phyloP scores from a whole-genome alignment of 768 basidiomycete species.

The Lentinula aciculospora region DNA sequence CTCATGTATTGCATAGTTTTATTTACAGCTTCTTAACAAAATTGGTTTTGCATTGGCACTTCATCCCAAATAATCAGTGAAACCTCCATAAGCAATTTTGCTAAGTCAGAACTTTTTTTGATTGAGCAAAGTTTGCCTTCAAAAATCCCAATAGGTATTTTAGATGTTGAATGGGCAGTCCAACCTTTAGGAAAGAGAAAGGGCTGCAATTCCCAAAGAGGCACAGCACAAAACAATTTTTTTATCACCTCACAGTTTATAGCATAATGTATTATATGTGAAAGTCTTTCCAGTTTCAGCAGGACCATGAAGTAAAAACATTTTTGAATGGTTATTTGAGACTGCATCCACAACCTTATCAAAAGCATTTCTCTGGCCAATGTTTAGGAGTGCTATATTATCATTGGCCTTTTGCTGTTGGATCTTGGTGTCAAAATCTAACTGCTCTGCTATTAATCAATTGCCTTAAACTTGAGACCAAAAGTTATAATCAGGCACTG shows the following conservation, averaged over 20 bases:
- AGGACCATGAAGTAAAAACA: too few species aligned
- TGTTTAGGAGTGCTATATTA: slow-evolving; percentile 9
- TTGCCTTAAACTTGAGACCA: slow-evolving; percentile 14
- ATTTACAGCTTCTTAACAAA: slow-evolving; percentile 36
- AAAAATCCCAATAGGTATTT: slow-evolving; percentile 35
- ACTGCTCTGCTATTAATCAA: slow-evolving; percentile 23
- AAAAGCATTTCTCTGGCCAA: too few species aligned
- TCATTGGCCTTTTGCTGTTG: slow-evolving; percentile 2
- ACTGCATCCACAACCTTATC: too few species aligned
- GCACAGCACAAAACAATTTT: slow-evolving; percentile 40
- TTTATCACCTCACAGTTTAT: slow-evolving; percentile 17
- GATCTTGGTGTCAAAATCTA: slow-evolving; percentile 17
- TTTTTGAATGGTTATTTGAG: too few species aligned
- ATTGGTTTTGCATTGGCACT: slow-evolving; percentile 29
- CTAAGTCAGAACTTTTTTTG: too few species aligned
- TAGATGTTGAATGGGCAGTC: slow-evolving; percentile 44
- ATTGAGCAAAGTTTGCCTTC: too few species aligned
- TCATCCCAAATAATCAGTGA: too few species aligned
- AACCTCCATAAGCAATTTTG: too few species aligned
- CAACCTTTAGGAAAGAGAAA: slow-evolving; percentile 36
- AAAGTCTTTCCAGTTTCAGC: too few species aligned
- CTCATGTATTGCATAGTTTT: slow-evolving; percentile 27
- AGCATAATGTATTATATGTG: too few species aligned
- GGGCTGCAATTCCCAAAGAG: slow-evolving; percentile 43
- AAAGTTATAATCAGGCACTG: slow-evolving; percentile 11